Base-by-base conservation (phyloP, 2,329 filamentous ascomycete species). In the Aureobasidium mangrovei region DNA sequence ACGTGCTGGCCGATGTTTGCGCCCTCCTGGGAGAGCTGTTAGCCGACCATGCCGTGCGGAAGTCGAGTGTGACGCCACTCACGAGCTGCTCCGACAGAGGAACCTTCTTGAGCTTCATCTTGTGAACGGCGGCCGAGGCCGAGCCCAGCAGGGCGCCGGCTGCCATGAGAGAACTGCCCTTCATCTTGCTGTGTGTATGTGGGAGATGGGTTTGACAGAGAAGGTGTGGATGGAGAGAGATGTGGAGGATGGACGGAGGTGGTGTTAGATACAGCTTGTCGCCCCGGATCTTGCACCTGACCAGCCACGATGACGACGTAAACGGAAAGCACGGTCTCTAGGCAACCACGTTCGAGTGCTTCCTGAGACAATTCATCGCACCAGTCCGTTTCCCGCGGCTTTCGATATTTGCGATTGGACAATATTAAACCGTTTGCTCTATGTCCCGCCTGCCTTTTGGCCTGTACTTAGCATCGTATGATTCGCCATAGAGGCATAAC, bases 61-160 rank as follows among this genome's bases (percentile, higher is more conserved):
- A 1, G n/a, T n/a, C 3, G 36, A 39, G 29, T 40, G 38, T 44
- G 45, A 51, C 45, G 46, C 54, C 57, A 78, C 86, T 69, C 77
- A 95, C 91, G 67, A 98, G 82, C 77, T 97, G 93, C 72, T 97
- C 88, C 47, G 84, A 81, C 57, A 98, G 78, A 62, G 93, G 86
- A 59, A 97, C 77, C 85, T 98, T 98, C 81, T 96, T 87, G 67
- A 98, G 85, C 81, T 94, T 93, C 81, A 96, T 85, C 80, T 89
- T 94, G 83, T 97, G 89, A 62, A 95, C 79, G 66, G 84, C 89
- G 64, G 89, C 91, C 69, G 87, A 81, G 69, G 86, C 86, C 70
- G 85, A 83, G 77, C 87, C 86, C 67, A 91, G 79, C 78, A 94
- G 82, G 77, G 84, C 79, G 67, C 84, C 83, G 74, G 83, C 83